Evolutionary conservation across 495 filamentous ascomycete genomes (phyloP).

Genomic region (Niebla homalea): DNA sequence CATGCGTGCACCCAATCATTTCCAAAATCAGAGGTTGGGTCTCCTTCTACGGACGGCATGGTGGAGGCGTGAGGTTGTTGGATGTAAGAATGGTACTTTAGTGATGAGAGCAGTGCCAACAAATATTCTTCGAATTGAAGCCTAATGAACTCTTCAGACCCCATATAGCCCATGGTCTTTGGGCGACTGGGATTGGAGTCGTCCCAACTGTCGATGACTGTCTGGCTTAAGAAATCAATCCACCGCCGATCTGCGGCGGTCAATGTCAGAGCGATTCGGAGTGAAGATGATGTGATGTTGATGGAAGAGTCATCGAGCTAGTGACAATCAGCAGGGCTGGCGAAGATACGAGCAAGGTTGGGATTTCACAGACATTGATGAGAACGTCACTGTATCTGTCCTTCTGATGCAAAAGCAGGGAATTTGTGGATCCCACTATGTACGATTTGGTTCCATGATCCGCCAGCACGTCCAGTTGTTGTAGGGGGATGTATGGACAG

Average conservation of each 20-base stretch:
- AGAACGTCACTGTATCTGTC: slow-evolving; percentile 97
- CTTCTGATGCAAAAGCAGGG: slow-evolving; percentile 79
- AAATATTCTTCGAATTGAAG: slow-evolving; percentile 97
- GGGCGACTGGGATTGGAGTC: slow-evolving; percentile 75
- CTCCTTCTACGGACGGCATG: slow-evolving; percentile 50
- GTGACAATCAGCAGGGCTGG: not conserved
- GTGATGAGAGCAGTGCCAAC: slow-evolving; percentile 70
- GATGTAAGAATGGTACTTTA: slow-evolving; percentile 80
- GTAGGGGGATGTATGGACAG: slow-evolving; percentile 90
- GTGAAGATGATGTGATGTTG: slow-evolving; percentile 64
- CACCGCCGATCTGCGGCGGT: slow-evolving; percentile 83
- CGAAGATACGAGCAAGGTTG: not conserved
- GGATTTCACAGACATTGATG: slow-evolving; percentile 51
- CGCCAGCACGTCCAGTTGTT: slow-evolving; percentile 87
- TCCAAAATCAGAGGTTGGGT: slow-evolving; percentile 72
- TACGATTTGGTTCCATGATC: slow-evolving; percentile 95
- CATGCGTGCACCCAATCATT: slow-evolving; percentile 65
- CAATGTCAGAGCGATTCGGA: slow-evolving; percentile 64
- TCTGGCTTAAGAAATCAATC: slow-evolving; percentile 91
- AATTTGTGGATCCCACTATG: slow-evolving; percentile 94
- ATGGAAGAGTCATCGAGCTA: slow-evolving; percentile 79
- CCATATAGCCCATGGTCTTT: slow-evolving; percentile 87
- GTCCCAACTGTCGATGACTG: slow-evolving; percentile 94
- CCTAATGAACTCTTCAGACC: slow-evolving; percentile 95
- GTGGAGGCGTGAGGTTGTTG: slow-evolving; percentile 7